Evolutionary conservation across 1,284 basidiomycete species (phyloP), one percentile per base, ranked within the genome.

Genomic region (Tilletia setariae): DNA sequence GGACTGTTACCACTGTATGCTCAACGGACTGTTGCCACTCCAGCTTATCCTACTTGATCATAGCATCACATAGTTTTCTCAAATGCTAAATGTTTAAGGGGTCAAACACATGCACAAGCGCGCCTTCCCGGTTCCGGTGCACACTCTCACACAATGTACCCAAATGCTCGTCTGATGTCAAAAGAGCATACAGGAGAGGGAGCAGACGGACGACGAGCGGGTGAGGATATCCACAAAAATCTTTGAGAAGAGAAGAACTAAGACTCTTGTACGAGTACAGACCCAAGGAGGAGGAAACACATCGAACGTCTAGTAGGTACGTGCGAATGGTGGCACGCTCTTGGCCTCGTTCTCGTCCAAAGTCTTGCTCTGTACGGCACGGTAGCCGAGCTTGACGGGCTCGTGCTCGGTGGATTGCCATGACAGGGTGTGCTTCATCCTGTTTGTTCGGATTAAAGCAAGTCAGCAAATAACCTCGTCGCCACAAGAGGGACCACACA

Each of bases 341-440:
- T 86, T 95, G 89, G 94, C 97, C 86, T 98, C 95, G 80, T 88
- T 90, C 86, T 95, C 92, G 82, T 99, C 94, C 43, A 98, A 88
- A 40, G 96, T 98, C 63, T 84, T 88, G 77, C 83, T 86, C 79
- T 93, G 94, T 70, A 98, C 96, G 32, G 83, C 83, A 74, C 96
- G 91, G 86, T 98, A 99, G 79, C 88, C 88, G 83, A 99, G 88
- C 66, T 90, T 90, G 72, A 98, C 94, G 70, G 93, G 89, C 23
- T 94, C 92, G 23, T 74, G 70, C 19, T 70, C 71, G 42, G 72
- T 44, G 63, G 73, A 69, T 68, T 78, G 75, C 72, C 74, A 77
- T 1, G 79, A 78, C 4, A 79, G 70, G 9, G 76, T 80, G 68
- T 82, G 79, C 64, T 74, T 72, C 75, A 75, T 74, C 46, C 46